Percentiles rank a stretch among this genome's conserved stretches.
phyloP scores from a whole-genome alignment of 768 basidiomycete species.

The Macrolepiota albuminosa region DNA sequence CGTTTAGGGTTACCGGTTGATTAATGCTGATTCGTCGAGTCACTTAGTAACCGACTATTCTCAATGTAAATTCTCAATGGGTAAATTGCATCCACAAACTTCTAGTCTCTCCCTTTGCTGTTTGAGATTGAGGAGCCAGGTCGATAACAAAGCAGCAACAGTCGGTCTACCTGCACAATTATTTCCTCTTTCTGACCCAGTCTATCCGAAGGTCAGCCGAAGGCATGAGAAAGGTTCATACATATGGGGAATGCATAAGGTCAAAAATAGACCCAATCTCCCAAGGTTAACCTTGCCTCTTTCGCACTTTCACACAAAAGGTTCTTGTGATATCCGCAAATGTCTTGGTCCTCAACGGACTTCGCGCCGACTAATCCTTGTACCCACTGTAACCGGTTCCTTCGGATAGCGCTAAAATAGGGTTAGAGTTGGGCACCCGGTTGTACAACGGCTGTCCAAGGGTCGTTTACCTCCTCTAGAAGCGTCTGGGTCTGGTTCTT shows the following conservation, averaged over 20 bases:
- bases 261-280: neutral
- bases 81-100: neutral
- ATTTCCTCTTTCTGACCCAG: neutral
- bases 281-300: constrained; percentile 3
- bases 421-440: neutral
- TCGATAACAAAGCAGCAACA: neutral
- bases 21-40: constrained; percentile 11
- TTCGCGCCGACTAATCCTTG: neutral
- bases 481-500: neutral
- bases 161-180: neutral
- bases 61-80: neutral
- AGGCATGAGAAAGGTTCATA: neutral
- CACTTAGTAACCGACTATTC: constrained; percentile 1
- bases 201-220: neutral
- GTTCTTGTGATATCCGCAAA: constrained; percentile 6
- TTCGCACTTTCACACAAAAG: constrained; percentile 2
- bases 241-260: neutral
- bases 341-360: neutral
- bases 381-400: constrained; percentile 2
- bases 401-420: constrained; percentile 9
- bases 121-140: neutral
- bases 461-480: neutral
- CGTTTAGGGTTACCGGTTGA: neutral
- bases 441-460: neutral
- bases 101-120: neutral